Conservation (phyloP, 345 rosid species). For the Laguncularia racemosa region DNA sequence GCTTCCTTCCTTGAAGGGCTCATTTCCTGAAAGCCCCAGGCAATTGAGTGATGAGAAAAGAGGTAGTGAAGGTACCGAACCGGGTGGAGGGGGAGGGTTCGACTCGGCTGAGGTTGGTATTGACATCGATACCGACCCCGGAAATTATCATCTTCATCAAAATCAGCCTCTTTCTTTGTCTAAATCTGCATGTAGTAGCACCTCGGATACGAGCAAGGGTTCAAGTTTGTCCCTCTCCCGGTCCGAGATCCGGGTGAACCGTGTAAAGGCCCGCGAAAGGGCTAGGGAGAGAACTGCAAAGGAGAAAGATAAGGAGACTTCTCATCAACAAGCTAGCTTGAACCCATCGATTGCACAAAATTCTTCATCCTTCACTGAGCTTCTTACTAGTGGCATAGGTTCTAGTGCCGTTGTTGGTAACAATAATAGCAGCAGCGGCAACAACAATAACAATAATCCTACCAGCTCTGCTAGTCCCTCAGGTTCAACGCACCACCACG, state of each 20-base stretch:
- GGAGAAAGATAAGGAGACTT: constrained; percentile 52
- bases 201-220: constrained; percentile 90
- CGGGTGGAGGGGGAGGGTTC: constrained; percentile 27
- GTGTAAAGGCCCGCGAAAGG: constrained; percentile 63
- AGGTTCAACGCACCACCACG: constrained; percentile 24
- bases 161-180: constrained; percentile 56
- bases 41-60: constrained; percentile 59
- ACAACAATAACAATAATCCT: constrained; percentile 6
- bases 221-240: constrained; percentile 70
- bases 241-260: constrained; percentile 48
- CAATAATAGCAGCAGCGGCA: constrained; percentile 7
- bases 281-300: constrained; percentile 84
- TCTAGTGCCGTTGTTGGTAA: too few species aligned
- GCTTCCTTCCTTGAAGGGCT: constrained; percentile 67
- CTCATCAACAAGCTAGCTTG: constrained; percentile 9
- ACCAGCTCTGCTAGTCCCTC: constrained; percentile 19
- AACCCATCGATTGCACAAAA: constrained; percentile 34
- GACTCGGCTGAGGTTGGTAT: constrained; percentile 53
- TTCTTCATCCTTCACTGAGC: constrained; percentile 72
- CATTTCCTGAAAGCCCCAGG: constrained; percentile 56
- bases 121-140: constrained; percentile 28
- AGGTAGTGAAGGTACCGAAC: constrained; percentile 21
- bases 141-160: constrained; percentile 30
- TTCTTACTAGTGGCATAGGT: constrained; percentile 54
- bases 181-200: constrained; percentile 93